Percentiles rank a stretch among this genome's conserved stretches.
phyloP scores from a whole-genome alignment of 169 alveolate genomes.

The Besnoitia besnoiti region DNA sequence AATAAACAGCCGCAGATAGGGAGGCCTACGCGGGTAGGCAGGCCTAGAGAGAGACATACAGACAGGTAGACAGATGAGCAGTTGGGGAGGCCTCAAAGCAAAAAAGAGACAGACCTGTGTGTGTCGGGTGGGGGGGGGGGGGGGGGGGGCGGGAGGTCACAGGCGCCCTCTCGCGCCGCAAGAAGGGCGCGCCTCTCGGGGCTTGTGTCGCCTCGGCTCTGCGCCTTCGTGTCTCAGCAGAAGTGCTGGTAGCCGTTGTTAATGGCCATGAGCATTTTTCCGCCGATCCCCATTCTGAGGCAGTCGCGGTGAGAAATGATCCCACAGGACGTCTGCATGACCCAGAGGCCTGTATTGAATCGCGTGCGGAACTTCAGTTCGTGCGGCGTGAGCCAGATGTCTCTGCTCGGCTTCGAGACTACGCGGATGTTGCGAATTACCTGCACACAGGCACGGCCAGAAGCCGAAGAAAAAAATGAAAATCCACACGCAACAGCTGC shows the following conservation, averaged over 20 bases:
- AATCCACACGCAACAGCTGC: not conserved
- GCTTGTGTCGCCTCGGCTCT: no score
- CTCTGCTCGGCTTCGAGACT: slow-evolving; percentile 90
- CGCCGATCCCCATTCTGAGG: slow-evolving; percentile 90
- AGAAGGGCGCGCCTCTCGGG: no score
- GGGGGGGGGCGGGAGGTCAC: no score
- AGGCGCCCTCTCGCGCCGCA: no score
- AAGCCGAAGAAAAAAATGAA: not conserved
- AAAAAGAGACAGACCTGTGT: no score
- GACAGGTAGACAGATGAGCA: no score
- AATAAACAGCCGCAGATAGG: no score
- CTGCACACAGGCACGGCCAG: slow-evolving; percentile 8
- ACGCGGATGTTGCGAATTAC: slow-evolving; percentile 85
- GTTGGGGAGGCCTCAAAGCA: no score
- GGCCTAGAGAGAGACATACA: no score
- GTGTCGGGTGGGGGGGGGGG: no score
- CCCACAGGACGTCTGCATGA: slow-evolving; percentile 87
- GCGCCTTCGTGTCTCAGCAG: slow-evolving; percentile 68
- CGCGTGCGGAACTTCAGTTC: slow-evolving; percentile 89
- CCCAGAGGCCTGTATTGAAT: slow-evolving; percentile 88
- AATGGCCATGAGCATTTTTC: slow-evolving; percentile 88
- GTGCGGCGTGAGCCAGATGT: slow-evolving; percentile 90
- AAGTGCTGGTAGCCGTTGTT: slow-evolving; percentile 88
- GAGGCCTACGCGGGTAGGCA: no score
- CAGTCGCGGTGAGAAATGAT: slow-evolving; percentile 87